phyloP scores from a whole-genome alignment of 2,329 filamentous ascomycete species.

The Pyricularia grisea region DNA sequence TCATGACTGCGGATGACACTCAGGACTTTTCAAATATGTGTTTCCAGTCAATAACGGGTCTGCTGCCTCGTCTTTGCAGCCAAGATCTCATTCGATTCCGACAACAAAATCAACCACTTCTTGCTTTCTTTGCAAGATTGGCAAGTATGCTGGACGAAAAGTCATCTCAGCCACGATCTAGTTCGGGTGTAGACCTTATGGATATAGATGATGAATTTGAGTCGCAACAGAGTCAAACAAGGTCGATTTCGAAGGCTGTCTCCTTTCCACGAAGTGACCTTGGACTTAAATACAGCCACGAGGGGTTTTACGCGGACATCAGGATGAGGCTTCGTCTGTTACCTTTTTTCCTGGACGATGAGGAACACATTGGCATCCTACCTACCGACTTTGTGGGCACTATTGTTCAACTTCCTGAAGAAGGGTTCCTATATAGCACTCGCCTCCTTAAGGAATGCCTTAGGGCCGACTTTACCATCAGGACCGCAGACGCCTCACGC shows the following conservation, averaged over 20 bases:
- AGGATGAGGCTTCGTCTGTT: slow-evolving; percentile 35
- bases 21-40: slow-evolving; percentile 34
- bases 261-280: slow-evolving; percentile 37
- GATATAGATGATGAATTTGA: slow-evolving; percentile 58
- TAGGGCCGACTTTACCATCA: slow-evolving; percentile 40
- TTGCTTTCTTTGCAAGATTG: slow-evolving; percentile 32
- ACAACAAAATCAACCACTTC: slow-evolving; percentile 27
- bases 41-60: slow-evolving; percentile 32
- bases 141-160: slow-evolving; percentile 23
- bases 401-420: slow-evolving; percentile 37
- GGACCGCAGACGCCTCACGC: slow-evolving; percentile 32
- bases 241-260: slow-evolving; percentile 22
- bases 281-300: slow-evolving; percentile 28
- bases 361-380: slow-evolving; percentile 36
- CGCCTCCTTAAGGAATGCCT: slow-evolving; percentile 42
- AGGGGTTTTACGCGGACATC: slow-evolving; percentile 39
- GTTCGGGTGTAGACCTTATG: slow-evolving; percentile 44
- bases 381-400: slow-evolving; percentile 40
- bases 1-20: slow-evolving; percentile 35
- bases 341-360: slow-evolving; percentile 29
- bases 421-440: slow-evolving; percentile 44
- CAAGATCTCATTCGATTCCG: slow-evolving; percentile 27
- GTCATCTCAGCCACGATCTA: slow-evolving; percentile 20
- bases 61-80: slow-evolving; percentile 34
- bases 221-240: slow-evolving; percentile 44